Evolutionary conservation across 2,329 filamentous ascomycete species (phyloP).

Genomic region (Alternaria postmessia): DNA sequence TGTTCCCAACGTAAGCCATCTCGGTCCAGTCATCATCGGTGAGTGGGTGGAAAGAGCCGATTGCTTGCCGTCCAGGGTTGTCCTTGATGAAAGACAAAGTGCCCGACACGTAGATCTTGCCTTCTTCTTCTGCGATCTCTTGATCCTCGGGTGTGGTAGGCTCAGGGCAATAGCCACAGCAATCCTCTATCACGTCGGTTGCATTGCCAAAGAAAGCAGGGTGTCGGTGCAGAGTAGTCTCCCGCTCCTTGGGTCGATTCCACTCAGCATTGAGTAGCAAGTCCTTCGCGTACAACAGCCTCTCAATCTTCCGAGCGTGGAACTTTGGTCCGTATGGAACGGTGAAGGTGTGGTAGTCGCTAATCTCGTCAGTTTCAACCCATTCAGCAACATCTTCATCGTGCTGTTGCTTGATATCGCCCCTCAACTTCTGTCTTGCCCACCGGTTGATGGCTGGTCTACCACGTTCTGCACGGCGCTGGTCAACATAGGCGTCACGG

Average conservation of each 20-base stretch:
- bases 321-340: conserved; percentile 69
- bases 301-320: conserved; percentile 76
- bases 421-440: conserved; percentile 56
- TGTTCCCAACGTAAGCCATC: conserved; percentile 88
- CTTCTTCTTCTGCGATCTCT: conserved; percentile 74
- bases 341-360: conserved; percentile 74
- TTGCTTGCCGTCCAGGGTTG: conserved; percentile 78
- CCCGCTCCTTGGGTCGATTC: conserved; percentile 79
- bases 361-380: conserved; percentile 78
- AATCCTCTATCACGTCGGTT: conserved; percentile 76
- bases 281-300: conserved; percentile 81
- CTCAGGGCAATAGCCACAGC: conserved; percentile 79
- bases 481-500: conserved; percentile 73
- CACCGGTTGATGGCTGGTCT: conserved; percentile 64
- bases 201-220: conserved; percentile 84
- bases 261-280: conserved; percentile 83
- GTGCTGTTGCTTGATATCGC: conserved; percentile 78
- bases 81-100: conserved; percentile 78
- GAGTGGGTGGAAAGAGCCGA: conserved; percentile 79
- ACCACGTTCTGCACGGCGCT: conserved; percentile 75
- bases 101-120: conserved; percentile 78
- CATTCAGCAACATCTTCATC: conserved; percentile 87
- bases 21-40: conserved; percentile 87
- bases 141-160: conserved; percentile 75
- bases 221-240: conserved; percentile 81